A percentile compares a stretch with the other conserved stretches of the same genome.
These are phyloP conservation scores for Erodium moschatum DNA, from an alignment of 441 rosid genomes.

Conservation along the genomic window DNA sequence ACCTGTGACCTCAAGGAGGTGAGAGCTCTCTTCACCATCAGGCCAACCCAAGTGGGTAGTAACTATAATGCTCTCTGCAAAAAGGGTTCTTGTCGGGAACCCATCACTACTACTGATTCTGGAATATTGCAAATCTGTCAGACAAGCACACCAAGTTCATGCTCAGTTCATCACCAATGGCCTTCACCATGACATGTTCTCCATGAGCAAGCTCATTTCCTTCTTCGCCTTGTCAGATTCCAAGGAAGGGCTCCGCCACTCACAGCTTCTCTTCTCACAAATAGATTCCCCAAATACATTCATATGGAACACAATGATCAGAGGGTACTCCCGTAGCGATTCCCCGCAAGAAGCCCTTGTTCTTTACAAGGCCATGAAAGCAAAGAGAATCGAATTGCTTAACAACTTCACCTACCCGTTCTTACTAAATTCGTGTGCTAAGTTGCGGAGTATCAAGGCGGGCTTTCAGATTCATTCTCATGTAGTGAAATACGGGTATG, in stretches of 20 bases:
- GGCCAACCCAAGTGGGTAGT: too few species aligned
- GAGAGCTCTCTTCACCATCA: not conserved
- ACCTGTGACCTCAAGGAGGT: too few species aligned
- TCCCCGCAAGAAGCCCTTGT: slow-evolving; percentile 21
- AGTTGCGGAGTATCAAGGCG: slow-evolving; percentile 18
- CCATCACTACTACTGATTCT: slow-evolving; percentile 12
- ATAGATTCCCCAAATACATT: slow-evolving; percentile 25
- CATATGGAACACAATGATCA: slow-evolving; percentile 31
- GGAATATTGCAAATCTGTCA: slow-evolving; percentile 29
- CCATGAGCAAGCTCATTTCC: slow-evolving; percentile 27
- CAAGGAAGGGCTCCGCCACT: slow-evolving; percentile 19
- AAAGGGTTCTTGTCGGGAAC: slow-evolving; percentile 15
- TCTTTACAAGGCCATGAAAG: slow-evolving; percentile 27
- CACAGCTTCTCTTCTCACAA: slow-evolving; percentile 28
- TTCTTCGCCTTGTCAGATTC: slow-evolving; percentile 29
- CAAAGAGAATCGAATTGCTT: slow-evolving; percentile 16
- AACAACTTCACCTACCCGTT: slow-evolving; percentile 36
- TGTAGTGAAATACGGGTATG: slow-evolving; percentile 26
- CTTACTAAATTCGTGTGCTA: slow-evolving; percentile 27
- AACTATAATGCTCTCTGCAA: not conserved
- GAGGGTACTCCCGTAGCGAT: slow-evolving; percentile 30
- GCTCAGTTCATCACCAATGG: slow-evolving; percentile 28
- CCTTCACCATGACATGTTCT: slow-evolving; percentile 17
- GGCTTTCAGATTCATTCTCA: slow-evolving; percentile 30
- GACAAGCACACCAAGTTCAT: slow-evolving; percentile 30